phyloP scores from a whole-genome alignment of 2,329 filamentous ascomycete species.

The Xenoacremonium recifei region DNA sequence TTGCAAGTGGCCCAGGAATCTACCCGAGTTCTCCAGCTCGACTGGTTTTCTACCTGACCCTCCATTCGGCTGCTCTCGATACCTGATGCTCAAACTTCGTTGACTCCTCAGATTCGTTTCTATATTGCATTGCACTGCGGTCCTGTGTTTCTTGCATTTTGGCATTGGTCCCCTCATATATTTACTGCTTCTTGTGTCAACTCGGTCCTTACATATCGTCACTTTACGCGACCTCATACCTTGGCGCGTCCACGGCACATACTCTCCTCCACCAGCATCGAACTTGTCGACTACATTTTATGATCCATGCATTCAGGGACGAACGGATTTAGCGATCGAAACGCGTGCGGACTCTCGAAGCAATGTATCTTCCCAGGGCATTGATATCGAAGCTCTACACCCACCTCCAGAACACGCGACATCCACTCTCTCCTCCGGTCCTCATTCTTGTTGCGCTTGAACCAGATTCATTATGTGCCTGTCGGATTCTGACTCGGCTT shows the following conservation, averaged over 20 bases:
- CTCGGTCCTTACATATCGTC: background rate
- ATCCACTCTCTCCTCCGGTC: conserved; percentile 88
- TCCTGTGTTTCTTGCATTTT: conserved; percentile 2
- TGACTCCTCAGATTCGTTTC: too few species aligned
- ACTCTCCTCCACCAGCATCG: conserved; percentile 9
- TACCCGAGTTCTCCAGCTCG: conserved; percentile 3
- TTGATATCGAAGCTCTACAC: conserved; percentile 89
- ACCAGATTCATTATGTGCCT: conserved; percentile 92
- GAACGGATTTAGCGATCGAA: conserved; percentile 13
- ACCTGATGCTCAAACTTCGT: background rate
- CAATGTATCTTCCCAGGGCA: conserved; percentile 91
- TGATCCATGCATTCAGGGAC: conserved; percentile 25
- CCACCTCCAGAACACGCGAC: conserved; percentile 80
- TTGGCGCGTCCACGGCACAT: conserved; percentile 14
- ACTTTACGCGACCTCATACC: conserved; percentile 21
- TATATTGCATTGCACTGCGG: background rate
- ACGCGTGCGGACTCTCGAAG: conserved; percentile 14
- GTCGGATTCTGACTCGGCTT: conserved; percentile 88
- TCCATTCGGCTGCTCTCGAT: background rate
- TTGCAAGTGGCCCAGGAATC: conserved; percentile 18
- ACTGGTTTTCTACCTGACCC: conserved; percentile 1
- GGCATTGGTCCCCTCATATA: background rate
- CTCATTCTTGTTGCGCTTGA: conserved; percentile 91
- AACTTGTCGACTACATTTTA: conserved; percentile 5
- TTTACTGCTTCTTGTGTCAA: background rate